Evolutionary conservation across 1,139 yeast species (phyloP), one percentile per base, ranked within the genome.

Genomic region (Pichia sp.): DNA sequence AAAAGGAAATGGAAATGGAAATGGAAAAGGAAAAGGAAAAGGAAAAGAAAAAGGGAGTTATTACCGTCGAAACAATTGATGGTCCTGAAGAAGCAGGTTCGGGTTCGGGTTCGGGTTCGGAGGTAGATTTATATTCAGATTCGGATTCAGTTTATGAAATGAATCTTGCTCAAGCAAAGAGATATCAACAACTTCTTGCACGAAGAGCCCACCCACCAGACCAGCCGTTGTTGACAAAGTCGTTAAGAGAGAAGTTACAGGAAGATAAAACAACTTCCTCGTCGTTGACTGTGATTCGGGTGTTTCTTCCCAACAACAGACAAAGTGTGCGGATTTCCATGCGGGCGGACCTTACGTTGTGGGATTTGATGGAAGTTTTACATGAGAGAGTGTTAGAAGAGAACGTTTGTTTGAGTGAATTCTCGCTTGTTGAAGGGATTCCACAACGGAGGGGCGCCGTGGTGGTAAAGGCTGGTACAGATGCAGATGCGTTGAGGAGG

Each of bases 141-240:
- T 8, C 38, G 1, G 67, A 63, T 14, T 53, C 60, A 3, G 53
- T 51, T 1, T 62, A 63, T 46, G 67, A 64, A 9, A 52, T 64
- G 54, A 57, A 62, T 2, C 51, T 64, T 8, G 64, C 61, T 8
- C 68, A 65, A 48, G 67, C 67, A 0, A 52, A 54, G 29, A 42
- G 53, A 9, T 65, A 65, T 44, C 68, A 63, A 42, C 53, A 63
- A 3, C 51, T 63, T 6, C 56, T 65, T 3, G 47, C 60, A 3
- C 56, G 55, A 39, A 34, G 38, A n/a, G 38, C 38, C 9, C 51
- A 54, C 19, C 64, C 66, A 0, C 47, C 46, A 3, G 49, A 47
- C 0, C 58, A 59, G 10, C 60, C 56, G 38, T 51, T 63, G 50
- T 56, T 63, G 60, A 61, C 62, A 7, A 63, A 53, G 43, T 46